Evolutionary conservation across 768 basidiomycete genomes (phyloP).

Genomic region (Termitomyces sp.): DNA sequence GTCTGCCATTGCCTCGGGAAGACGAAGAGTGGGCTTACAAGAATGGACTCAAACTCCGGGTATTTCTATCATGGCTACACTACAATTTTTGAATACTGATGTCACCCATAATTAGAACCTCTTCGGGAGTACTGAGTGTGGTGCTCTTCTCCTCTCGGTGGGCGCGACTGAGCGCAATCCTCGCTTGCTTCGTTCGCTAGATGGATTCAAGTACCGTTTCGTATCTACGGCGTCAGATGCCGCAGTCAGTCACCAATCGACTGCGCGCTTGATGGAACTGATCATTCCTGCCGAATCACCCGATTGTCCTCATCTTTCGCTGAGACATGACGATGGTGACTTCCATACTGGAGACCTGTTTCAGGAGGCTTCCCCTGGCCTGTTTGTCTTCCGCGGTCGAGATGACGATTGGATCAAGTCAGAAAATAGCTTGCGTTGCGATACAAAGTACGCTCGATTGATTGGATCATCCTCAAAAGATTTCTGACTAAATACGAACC

Average conservation of each 20-base stretch:
- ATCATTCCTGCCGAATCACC: constrained; percentile 50
- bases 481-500: constrained; percentile 4
- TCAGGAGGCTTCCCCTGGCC: constrained; percentile 43
- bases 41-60: constrained; percentile 59
- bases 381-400: constrained; percentile 52
- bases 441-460: constrained; percentile 45
- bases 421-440: constrained; percentile 60
- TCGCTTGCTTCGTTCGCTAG: constrained; percentile 50
- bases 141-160: constrained; percentile 60
- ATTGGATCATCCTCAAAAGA: constrained; percentile 8
- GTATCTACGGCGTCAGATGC: constrained; percentile 42
- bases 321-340: constrained; percentile 51
- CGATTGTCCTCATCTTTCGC: constrained; percentile 52
- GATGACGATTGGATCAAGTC: constrained; percentile 75
- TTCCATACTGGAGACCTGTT: constrained; percentile 71
- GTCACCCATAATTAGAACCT: constrained; percentile 48
- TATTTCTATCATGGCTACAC: constrained; percentile 22
- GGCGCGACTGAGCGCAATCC: constrained; percentile 48
- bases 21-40: constrained; percentile 68
- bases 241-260: constrained; percentile 37
- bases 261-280: constrained; percentile 47
- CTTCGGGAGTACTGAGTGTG: constrained; percentile 80
- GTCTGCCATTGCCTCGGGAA: constrained; percentile 60
- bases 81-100: constrained; percentile 9
- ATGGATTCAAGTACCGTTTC: constrained; percentile 65